A percentile compares a stretch with the other conserved stretches of the same genome.
Conservation (phyloP, 176 grass and related monocot species). For the Themeda triandra region DNA sequence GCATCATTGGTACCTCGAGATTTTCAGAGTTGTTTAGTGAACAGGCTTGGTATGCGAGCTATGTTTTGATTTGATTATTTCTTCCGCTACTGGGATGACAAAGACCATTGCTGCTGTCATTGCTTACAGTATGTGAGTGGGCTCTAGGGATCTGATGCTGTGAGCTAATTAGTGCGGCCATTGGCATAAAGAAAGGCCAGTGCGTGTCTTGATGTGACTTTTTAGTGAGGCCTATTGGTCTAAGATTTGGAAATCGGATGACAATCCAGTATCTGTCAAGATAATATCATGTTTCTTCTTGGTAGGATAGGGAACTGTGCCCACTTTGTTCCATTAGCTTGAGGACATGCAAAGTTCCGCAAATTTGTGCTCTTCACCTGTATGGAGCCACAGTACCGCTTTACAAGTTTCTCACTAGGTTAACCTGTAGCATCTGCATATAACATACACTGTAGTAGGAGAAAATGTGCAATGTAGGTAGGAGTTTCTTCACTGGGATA, state of each 20-base stretch:
- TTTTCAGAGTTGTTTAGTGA: constrained; percentile 13
- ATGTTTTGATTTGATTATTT: constrained; percentile 6
- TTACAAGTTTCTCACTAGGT: not conserved
- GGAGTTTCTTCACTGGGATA: not conserved
- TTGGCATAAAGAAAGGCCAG: not conserved
- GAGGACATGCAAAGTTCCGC: not conserved
- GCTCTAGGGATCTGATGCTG: constrained; percentile 37
- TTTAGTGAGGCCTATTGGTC: constrained; percentile 15
- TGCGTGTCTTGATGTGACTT: not conserved
- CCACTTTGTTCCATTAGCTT: not conserved
- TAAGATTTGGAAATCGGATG: constrained; percentile 17
- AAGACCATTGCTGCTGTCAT: constrained; percentile 15
- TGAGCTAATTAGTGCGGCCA: constrained; percentile 6
- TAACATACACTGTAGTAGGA: not conserved
- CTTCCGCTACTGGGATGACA: not conserved
- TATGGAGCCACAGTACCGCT: not conserved
- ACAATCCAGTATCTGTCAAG: not conserved
- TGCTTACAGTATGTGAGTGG: constrained; percentile 17
- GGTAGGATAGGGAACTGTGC: not conserved
- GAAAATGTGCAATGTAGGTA: not conserved
- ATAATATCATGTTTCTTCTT: constrained; percentile 25
- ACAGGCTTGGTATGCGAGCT: not conserved
- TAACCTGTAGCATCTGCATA: not conserved
- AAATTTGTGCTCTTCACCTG: not conserved
- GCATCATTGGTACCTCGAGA: not conserved